Evolutionary conservation across 2,329 filamentous ascomycete species (phyloP).

Genomic region (Epichloe coenophiala): DNA sequence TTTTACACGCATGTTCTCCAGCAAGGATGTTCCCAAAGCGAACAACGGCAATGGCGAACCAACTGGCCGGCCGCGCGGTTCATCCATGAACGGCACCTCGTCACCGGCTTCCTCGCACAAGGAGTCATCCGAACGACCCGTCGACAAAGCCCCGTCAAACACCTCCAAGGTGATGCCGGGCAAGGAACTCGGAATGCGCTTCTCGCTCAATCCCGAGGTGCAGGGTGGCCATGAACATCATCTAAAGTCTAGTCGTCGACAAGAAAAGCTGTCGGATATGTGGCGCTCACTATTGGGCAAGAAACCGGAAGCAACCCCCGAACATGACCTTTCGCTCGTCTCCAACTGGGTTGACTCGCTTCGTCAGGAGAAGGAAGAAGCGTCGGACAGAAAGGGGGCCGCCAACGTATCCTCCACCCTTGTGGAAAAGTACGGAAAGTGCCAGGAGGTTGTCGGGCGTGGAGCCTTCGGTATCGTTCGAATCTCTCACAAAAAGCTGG

Average conservation of each 20-base stretch:
- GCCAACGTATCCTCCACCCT: conserved; percentile 59
- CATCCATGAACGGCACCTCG: conserved; percentile 20
- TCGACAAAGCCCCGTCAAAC: conserved; percentile 14
- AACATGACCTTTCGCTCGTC: conserved; percentile 81
- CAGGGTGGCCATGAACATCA: conserved; percentile 73
- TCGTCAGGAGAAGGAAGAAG: conserved; percentile 76
- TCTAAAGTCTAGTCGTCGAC: conserved; percentile 76
- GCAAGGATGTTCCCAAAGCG: conserved; percentile 32
- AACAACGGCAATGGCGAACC: conserved; percentile 21
- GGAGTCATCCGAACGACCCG: conserved; percentile 22
- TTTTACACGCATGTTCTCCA: conserved; percentile 51
- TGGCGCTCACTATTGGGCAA: conserved; percentile 76
- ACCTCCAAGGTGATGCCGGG: conserved; percentile 15
- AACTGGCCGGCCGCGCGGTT: conserved; percentile 20
- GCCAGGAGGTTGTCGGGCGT: conserved; percentile 89
- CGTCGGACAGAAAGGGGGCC: conserved; percentile 65
- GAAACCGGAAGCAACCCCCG: conserved; percentile 62
- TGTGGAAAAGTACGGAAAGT: conserved; percentile 96
- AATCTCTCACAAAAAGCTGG: conserved; percentile 90
- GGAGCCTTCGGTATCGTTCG: conserved; percentile 95
- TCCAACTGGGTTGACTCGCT: conserved; percentile 93
- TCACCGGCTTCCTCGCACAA: conserved; percentile 30
- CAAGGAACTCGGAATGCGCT: conserved; percentile 34
- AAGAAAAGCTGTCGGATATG: conserved; percentile 91
- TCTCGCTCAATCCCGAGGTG: conserved; percentile 33